These are phyloP conservation scores for Fusarium staphyleae DNA, from an alignment of 2,329 filamentous ascomycete species.

Conservation along the genomic window DNA sequence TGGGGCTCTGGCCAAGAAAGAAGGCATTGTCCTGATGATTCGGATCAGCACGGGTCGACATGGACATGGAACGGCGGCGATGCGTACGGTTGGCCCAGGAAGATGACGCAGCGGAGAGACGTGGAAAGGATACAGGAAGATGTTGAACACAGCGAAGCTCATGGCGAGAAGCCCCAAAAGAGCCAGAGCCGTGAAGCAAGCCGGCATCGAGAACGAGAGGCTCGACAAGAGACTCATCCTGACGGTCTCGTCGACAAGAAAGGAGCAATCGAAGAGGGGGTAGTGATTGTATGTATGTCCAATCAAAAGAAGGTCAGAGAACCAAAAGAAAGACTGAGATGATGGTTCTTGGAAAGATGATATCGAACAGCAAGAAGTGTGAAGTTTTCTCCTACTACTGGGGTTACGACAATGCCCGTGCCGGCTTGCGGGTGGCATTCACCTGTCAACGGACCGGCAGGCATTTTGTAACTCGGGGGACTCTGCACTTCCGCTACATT, in stretches of 20 bases:
- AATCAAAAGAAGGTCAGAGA: not conserved
- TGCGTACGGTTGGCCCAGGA: slow-evolving; percentile 52
- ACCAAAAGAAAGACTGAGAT: not conserved
- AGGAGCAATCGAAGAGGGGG: slow-evolving; percentile 1
- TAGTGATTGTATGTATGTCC: not conserved
- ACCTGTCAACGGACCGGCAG: slow-evolving; percentile 15
- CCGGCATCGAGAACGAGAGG: not conserved
- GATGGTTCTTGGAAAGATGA: not conserved
- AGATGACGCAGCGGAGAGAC: slow-evolving; percentile 54
- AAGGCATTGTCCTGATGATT: slow-evolving; percentile 46
- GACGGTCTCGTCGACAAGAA: not conserved
- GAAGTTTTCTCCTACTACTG: not conserved
- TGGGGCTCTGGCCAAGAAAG: slow-evolving; percentile 51
- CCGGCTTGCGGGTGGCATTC: slow-evolving; percentile 3
- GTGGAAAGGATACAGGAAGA: slow-evolving; percentile 52
- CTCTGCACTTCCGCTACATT: slow-evolving; percentile 2
- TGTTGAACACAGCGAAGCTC: slow-evolving; percentile 13
- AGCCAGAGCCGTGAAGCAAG: not conserved
- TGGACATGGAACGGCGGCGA: not conserved
- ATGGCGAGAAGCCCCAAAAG: slow-evolving; percentile 1
- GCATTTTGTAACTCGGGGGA: not conserved
- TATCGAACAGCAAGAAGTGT: too few relatives aligned
- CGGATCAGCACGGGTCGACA: not conserved
- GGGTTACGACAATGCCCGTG: not conserved
- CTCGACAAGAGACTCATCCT: not conserved